Conservation (phyloP, 371 early-diverging fungal genomes). For the Haplosporangium sp. region DNA sequence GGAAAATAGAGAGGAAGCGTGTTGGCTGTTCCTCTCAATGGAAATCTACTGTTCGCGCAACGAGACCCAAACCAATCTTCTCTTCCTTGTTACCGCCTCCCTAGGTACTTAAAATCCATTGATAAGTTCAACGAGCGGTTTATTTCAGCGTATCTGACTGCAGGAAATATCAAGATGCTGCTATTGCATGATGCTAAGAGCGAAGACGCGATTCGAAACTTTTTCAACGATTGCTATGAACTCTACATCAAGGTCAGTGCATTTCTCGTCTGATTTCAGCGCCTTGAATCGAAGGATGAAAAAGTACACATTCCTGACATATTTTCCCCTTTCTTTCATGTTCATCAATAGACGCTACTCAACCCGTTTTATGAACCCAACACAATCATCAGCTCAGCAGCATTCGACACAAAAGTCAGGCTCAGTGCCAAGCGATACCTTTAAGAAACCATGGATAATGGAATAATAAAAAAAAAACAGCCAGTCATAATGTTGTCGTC, state of each 20-base stretch:
- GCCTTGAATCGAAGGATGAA: background rate
- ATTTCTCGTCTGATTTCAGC: no score
- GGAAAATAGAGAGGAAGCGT: background rate
- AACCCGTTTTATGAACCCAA: conserved; percentile 94
- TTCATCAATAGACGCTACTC: conserved; percentile 69
- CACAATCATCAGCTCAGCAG: conserved; percentile 78
- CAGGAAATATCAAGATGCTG: conserved; percentile 90
- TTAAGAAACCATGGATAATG: conserved; percentile 48
- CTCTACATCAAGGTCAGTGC: conserved; percentile 85
- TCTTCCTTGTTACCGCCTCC: conserved; percentile 10
- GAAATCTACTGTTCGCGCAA: no score
- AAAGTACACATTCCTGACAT: background rate
- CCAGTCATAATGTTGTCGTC: background rate
- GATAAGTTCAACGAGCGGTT: conserved; percentile 95
- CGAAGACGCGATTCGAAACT: conserved; percentile 89
- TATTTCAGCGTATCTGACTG: conserved; percentile 92
- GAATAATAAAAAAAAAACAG: background rate
- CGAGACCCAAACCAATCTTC: background rate
- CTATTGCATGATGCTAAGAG: conserved; percentile 91
- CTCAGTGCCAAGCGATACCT: conserved; percentile 83
- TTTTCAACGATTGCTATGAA: conserved; percentile 93
- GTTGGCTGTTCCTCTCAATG: no score
- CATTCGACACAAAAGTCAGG: conserved; percentile 86
- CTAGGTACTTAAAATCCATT: conserved; percentile 92
- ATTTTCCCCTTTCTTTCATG: background rate